A percentile compares a stretch with the other conserved stretches of the same genome.
Evolutionary conservation across 768 basidiomycete genomes (phyloP).

Genomic region (Lepiota brunneoincarnata): DNA sequence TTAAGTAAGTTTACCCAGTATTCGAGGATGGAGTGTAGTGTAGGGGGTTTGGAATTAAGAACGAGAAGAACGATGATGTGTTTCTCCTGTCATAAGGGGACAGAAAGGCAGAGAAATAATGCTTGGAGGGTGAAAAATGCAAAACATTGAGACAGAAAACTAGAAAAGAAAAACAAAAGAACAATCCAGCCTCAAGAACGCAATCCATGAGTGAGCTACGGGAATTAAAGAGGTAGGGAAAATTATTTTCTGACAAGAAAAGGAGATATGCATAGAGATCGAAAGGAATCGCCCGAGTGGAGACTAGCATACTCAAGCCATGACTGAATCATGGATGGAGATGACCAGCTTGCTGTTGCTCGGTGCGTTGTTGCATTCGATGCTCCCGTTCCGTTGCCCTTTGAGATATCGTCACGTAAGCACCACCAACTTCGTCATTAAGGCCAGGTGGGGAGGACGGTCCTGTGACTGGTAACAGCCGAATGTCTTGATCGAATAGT

Average conservation of each 20-base stretch:
- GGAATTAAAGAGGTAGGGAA: conserved; percentile 8
- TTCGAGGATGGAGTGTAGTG: neutral
- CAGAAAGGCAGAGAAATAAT: conserved; percentile 4
- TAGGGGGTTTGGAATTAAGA: conserved; percentile 4
- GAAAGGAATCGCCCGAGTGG: neutral
- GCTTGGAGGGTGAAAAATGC: conserved; percentile 8
- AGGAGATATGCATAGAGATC: conserved; percentile 14
- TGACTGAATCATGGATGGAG: neutral
- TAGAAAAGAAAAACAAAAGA: conserved; percentile 3
- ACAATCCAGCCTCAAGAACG: conserved; percentile 7
- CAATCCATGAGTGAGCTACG: conserved; percentile 2
- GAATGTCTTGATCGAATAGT: conserved; percentile 58
- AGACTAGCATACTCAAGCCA: neutral
- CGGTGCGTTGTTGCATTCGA: conserved; percentile 28
- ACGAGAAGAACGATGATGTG: conserved; percentile 1
- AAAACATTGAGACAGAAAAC: conserved; percentile 1
- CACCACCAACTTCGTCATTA: conserved; percentile 74
- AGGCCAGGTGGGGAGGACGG: conserved; percentile 74
- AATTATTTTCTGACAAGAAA: conserved; percentile 17
- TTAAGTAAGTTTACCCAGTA: conserved; percentile 6
- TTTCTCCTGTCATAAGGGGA: neutral
- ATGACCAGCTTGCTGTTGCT: conserved; percentile 2
- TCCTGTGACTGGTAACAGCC: conserved; percentile 41
- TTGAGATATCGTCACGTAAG: conserved; percentile 84
- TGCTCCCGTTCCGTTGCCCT: conserved; percentile 72